A percentile compares a stretch with the other conserved stretches of the same genome.
Evolutionary conservation across 2,329 filamentous ascomycete genomes (phyloP).

Genomic region (Nothopassalora personata): DNA sequence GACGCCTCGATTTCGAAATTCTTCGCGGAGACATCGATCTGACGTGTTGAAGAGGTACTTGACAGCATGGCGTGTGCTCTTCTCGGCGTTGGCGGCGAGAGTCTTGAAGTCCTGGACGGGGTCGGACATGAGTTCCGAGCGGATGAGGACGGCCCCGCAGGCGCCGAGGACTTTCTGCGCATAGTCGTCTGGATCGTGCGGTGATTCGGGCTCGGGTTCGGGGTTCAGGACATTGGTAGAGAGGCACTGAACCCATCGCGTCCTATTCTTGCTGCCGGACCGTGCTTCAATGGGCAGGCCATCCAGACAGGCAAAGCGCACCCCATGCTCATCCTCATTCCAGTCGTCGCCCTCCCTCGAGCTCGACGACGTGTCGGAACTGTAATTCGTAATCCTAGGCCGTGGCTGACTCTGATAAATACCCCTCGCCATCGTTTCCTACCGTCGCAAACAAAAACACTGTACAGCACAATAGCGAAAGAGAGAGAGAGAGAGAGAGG

Average conservation of each 20-base stretch:
- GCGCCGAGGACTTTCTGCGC: neutral
- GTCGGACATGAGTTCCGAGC: neutral
- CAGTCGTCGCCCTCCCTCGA: neutral
- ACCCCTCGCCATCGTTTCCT: neutral
- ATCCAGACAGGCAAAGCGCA: neutral
- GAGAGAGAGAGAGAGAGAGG: no score
- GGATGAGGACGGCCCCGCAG: neutral
- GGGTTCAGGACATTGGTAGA: neutral
- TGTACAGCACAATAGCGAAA: neutral
- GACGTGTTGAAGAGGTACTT: neutral
- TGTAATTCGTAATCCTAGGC: neutral
- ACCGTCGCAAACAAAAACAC: neutral
- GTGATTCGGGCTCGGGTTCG: neutral
- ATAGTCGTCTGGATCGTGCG: neutral
- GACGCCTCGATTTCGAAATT: neutral
- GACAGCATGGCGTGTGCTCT: neutral
- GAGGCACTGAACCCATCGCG: neutral
- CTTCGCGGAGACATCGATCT: neutral
- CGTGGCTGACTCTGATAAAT: neutral
- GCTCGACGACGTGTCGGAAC: neutral
- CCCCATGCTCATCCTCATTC: neutral
- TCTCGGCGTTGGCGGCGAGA: neutral
- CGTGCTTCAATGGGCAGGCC: neutral
- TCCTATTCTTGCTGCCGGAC: neutral
- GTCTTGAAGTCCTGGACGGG: neutral